Evolutionary conservation across 805 yeast species (phyloP).

Genomic region (Pichia eremophila): DNA sequence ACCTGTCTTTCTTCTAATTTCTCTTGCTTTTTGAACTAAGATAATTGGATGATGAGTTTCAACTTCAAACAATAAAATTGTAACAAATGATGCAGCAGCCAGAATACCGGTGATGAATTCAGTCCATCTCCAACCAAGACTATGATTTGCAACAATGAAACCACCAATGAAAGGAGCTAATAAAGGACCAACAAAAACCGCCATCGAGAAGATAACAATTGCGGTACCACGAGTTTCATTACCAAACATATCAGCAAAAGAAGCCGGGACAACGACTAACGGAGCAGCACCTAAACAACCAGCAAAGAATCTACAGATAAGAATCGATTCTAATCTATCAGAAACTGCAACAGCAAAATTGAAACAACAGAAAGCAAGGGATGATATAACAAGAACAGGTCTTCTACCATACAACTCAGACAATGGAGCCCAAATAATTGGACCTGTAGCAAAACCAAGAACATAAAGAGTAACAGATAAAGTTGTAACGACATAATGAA

Average conservation of each 20-base stretch:
- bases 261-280: conserved; percentile 77
- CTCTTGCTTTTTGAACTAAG: conserved; percentile 51
- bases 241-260: conserved; percentile 73
- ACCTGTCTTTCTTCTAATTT: conserved; percentile 56
- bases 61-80: conserved; percentile 35
- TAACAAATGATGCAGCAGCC: conserved; percentile 30
- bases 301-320: conserved; percentile 70
- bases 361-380: conserved; percentile 49
- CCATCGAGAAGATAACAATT: conserved; percentile 59
- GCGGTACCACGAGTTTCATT: conserved; percentile 66
- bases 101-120: conserved; percentile 61
- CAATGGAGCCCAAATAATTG: conserved; percentile 81
- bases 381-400: conserved; percentile 46
- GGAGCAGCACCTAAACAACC: conserved; percentile 83
- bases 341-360: conserved; percentile 72
- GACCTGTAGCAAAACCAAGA: conserved; percentile 91
- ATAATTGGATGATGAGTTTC: conserved; percentile 72
- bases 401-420: conserved; percentile 74
- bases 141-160: conserved; percentile 43
- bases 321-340: conserved; percentile 64
- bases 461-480: conserved; percentile 75
- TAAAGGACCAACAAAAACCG: conserved; percentile 74
- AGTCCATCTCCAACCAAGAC: conserved; percentile 81
- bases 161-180: conserved; percentile 74
- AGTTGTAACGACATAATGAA: conserved; percentile 61